Evolutionary conservation across 2,329 filamentous ascomycete genomes (phyloP), one percentile per base, ranked within the genome.

Genomic region (Kalaharituber pfeilii): DNA sequence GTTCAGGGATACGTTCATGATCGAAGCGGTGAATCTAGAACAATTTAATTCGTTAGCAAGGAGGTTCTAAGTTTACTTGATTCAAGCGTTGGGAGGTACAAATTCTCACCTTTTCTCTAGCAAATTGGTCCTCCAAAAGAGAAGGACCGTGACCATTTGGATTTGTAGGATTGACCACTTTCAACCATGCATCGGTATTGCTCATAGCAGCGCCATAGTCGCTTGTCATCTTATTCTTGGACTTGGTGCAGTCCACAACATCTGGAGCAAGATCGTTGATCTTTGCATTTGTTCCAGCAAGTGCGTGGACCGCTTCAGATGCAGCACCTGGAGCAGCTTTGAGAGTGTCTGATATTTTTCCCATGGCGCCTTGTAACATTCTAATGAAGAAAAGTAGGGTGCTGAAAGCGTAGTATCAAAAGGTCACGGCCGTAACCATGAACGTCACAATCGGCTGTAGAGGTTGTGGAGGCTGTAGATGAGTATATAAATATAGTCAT

Each of bases 121-220:
- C 79, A 62, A 84, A 80, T 8, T 75, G 72, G 59, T 91, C 85
- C 64, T 91, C 84, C 2, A 91, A 66, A 0, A 88, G 70, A 62
- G 68, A 67, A 0, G 85, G 82, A 0, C 85, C 85, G 7, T 58
- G 53, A 2, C 57, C 55, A 1, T 73, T 79, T 53, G 78, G 71
- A 49, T 84, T 74, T 2, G 79, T 73, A 13, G 26, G 24, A 30
- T 70, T 79, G 25, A 71, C 75, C 4, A 81, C 73, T 52, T 76
- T 78, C 53, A 93, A 71, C 85, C 84, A 91, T 65, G 87, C 75
- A 64, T 94, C 86, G 1, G 81, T 81, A 62, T 82, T 82, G 42
- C 72, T 70, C 63, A 86, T 75, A 67, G 81, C 85, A 26, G 82
- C 78, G 22, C 86, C 86, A 69, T 75, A 85, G 64, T 94, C 86